A percentile compares a stretch with the other conserved stretches of the same genome.
Conservation (phyloP, 108 stramenopile species). For the Thalassiosira profunda region DNA sequence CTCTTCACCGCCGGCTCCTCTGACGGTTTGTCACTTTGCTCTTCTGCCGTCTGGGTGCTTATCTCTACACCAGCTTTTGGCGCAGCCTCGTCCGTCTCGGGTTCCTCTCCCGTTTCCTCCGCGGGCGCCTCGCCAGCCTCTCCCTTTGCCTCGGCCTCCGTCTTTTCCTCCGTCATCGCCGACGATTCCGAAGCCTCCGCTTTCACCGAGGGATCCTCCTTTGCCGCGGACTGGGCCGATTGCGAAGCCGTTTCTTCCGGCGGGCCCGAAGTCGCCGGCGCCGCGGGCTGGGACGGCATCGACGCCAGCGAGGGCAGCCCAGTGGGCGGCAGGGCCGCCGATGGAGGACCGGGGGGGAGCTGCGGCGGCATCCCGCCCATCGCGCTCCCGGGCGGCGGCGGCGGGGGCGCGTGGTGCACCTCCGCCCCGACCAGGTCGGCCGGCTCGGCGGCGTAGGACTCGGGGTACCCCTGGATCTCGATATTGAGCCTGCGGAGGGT, state of each 20-base stretch:
- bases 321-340: background rate
- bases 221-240: background rate
- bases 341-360: background rate
- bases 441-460: conserved; percentile 84
- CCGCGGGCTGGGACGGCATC: conserved; percentile 1
- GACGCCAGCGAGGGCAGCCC: background rate
- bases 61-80: too few relatives aligned
- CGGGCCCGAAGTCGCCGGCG: background rate
- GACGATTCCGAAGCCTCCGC: background rate
- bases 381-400: background rate
- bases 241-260: background rate
- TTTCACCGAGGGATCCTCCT: background rate
- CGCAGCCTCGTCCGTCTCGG: background rate
- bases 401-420: conserved; percentile 30
- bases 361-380: background rate
- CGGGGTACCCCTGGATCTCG: conserved; percentile 91
- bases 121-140: background rate
- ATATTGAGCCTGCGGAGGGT: conserved; percentile 86
- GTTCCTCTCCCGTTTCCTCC: background rate
- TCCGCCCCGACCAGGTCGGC: conserved; percentile 45
- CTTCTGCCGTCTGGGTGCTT: too few relatives aligned
- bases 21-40: too few relatives aligned
- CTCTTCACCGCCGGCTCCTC: background rate
- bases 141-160: background rate
- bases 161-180: background rate